These are phyloP conservation scores for Phytophthora pinifolia DNA, from an alignment of 352 stramenopile genomes.

Conservation along the genomic window DNA sequence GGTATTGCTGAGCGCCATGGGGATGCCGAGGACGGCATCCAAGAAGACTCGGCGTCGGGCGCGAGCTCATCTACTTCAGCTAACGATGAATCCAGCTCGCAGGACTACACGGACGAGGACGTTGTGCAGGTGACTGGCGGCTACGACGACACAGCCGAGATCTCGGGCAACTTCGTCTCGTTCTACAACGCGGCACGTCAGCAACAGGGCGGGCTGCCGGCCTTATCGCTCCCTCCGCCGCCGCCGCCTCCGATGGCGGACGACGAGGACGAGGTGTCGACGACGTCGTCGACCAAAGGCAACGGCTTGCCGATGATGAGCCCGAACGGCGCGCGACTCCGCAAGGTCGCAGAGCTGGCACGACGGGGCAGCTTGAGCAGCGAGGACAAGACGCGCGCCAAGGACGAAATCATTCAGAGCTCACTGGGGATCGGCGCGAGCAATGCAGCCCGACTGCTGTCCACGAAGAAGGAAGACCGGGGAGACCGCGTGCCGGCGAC, in stretches of 20 bases:
- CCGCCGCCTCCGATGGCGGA: slow-evolving; percentile 70
- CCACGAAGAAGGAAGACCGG: slow-evolving; percentile 51
- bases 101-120: slow-evolving; percentile 68
- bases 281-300: slow-evolving; percentile 52
- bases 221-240: slow-evolving; percentile 58
- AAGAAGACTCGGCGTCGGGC: slow-evolving; percentile 50
- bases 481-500: slow-evolving; percentile 34
- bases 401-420: slow-evolving; percentile 89
- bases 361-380: slow-evolving; percentile 76
- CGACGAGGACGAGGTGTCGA: slow-evolving; percentile 63
- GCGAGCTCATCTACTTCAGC: slow-evolving; percentile 53
- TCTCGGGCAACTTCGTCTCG: slow-evolving; percentile 71
- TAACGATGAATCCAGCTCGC: slow-evolving; percentile 60
- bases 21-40: slow-evolving; percentile 45
- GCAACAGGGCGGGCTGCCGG: slow-evolving; percentile 43
- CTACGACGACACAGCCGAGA: slow-evolving; percentile 62
- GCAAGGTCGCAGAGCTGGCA: slow-evolving; percentile 79
- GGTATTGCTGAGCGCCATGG: slow-evolving; percentile 68
- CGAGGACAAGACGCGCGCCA: slow-evolving; percentile 82
- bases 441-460: slow-evolving; percentile 59
- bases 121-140: slow-evolving; percentile 60
- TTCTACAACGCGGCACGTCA: slow-evolving; percentile 67
- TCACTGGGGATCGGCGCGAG: slow-evolving; percentile 74
- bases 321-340: slow-evolving; percentile 68
- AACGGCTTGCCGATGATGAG: slow-evolving; percentile 80